Conservation (phyloP, 1,284 basidiomycete genomes). For the Ustilago cynodontis region DNA sequence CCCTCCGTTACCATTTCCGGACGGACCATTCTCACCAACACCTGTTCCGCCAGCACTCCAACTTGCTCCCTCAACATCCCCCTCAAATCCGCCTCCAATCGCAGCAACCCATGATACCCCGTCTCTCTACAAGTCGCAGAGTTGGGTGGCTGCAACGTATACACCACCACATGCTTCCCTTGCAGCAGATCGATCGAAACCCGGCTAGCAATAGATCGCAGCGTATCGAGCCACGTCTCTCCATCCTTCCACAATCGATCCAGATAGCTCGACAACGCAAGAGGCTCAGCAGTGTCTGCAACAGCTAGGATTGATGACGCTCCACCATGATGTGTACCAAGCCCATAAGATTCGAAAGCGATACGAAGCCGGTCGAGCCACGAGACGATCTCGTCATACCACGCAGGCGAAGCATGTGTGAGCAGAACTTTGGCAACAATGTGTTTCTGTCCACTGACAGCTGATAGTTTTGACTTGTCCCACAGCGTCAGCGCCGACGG, state of each 20-base stretch:
- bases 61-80: slow-evolving; percentile 44
- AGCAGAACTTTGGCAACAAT: slow-evolving; percentile 55
- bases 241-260: slow-evolving; percentile 34
- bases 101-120: slow-evolving; percentile 35
- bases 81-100: slow-evolving; percentile 41
- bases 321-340: slow-evolving; percentile 46
- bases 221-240: slow-evolving; percentile 50
- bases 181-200: slow-evolving; percentile 34
- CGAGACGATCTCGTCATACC: slow-evolving; percentile 45
- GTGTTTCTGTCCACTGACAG: slow-evolving; percentile 56
- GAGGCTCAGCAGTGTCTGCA: slow-evolving; percentile 31
- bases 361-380: slow-evolving; percentile 51
- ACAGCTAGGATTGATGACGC: slow-evolving; percentile 35
- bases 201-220: slow-evolving; percentile 44
- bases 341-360: slow-evolving; percentile 46
- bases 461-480: slow-evolving; percentile 62
- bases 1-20: slow-evolving; percentile 46
- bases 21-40: slow-evolving; percentile 43
- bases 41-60: slow-evolving; percentile 40
- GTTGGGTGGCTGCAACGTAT: slow-evolving; percentile 38
- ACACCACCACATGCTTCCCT: slow-evolving; percentile 54
- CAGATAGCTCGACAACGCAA: slow-evolving; percentile 42
- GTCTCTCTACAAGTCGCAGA: slow-evolving; percentile 16
- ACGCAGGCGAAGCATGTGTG: slow-evolving; percentile 36
- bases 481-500: slow-evolving; percentile 59